phyloP scores from a whole-genome alignment of 2,329 filamentous ascomycete species.

The Fusarium sublunatum region DNA sequence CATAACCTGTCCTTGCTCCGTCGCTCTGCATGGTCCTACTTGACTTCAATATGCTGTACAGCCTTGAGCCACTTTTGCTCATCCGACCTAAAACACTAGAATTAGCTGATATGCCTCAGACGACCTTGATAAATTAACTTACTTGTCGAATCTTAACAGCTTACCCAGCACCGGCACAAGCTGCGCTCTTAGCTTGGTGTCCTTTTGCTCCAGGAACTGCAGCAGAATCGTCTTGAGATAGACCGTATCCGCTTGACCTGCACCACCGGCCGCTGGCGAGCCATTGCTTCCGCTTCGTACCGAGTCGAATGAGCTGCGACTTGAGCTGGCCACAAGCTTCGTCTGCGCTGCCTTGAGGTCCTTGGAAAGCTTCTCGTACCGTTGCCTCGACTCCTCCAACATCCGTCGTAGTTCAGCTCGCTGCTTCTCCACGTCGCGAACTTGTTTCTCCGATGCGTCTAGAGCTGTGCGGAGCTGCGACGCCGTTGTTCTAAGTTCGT shows the following conservation, averaged over 20 bases:
- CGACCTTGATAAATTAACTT: constrained; percentile 51
- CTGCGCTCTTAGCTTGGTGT: constrained; percentile 79
- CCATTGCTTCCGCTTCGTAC: constrained; percentile 51
- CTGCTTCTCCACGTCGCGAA: constrained; percentile 85
- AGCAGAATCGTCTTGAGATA: constrained; percentile 85
- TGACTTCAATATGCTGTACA: constrained; percentile 65
- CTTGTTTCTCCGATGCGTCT: constrained; percentile 87
- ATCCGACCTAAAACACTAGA: constrained; percentile 61
- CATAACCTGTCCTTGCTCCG: constrained; percentile 1
- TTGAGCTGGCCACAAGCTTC: constrained; percentile 60
- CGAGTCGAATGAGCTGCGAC: constrained; percentile 56
- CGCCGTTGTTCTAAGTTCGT: constrained; percentile 81
- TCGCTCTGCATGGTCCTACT: constrained; percentile 40
- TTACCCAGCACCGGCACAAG: constrained; percentile 82
- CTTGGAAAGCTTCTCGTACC: constrained; percentile 83
- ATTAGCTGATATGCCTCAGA: constrained; percentile 2
- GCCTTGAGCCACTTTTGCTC: constrained; percentile 89
- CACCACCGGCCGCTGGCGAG: constrained; percentile 41
- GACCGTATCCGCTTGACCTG: constrained; percentile 60
- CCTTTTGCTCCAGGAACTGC: constrained; percentile 84
- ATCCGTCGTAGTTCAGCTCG: constrained; percentile 78
- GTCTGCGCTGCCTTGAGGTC: constrained; percentile 66
- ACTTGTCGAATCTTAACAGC: constrained; percentile 81
- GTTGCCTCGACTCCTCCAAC: constrained; percentile 80
- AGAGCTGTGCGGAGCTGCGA: constrained; percentile 81